Conservation (phyloP, 805 yeast species). For the Blastobotrys mokoenaii region DNA sequence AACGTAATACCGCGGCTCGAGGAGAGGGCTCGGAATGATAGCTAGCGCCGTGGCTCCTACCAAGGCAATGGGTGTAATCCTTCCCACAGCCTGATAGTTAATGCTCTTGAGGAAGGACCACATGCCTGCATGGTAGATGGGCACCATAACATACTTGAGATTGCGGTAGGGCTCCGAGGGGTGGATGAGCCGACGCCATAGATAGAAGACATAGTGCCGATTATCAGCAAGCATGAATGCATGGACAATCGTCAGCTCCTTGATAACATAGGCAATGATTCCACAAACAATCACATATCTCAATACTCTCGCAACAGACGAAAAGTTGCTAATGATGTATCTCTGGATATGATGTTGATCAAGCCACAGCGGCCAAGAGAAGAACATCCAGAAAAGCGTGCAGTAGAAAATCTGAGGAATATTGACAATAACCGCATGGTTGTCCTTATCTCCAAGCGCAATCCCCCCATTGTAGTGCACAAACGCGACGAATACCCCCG, state of each 20-base stretch:
- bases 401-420: constrained; percentile 79
- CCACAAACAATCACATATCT: constrained; percentile 6
- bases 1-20: constrained; percentile 90
- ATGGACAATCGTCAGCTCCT: constrained; percentile 54
- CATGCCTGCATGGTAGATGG: constrained; percentile 56
- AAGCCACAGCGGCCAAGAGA: constrained; percentile 72
- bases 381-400: constrained; percentile 48
- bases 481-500: constrained; percentile 47
- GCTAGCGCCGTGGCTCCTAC: constrained; percentile 48
- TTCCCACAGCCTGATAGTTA: constrained; percentile 30
- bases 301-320: constrained; percentile 15
- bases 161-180: constrained; percentile 20
- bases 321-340: constrained; percentile 32
- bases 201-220: constrained; percentile 85
- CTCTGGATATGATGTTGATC: constrained; percentile 33
- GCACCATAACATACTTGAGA: constrained; percentile 44
- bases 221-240: constrained; percentile 92
- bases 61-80: constrained; percentile 33
- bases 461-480: constrained; percentile 68
- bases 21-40: constrained; percentile 79
- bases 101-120: constrained; percentile 22
- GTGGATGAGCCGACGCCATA: constrained; percentile 61
- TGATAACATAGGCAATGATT: constrained; percentile 13
- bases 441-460: constrained; percentile 84
- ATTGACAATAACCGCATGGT: constrained; percentile 68